phyloP scores from a whole-genome alignment of 768 basidiomycete species.

The Lentinula boryana region DNA sequence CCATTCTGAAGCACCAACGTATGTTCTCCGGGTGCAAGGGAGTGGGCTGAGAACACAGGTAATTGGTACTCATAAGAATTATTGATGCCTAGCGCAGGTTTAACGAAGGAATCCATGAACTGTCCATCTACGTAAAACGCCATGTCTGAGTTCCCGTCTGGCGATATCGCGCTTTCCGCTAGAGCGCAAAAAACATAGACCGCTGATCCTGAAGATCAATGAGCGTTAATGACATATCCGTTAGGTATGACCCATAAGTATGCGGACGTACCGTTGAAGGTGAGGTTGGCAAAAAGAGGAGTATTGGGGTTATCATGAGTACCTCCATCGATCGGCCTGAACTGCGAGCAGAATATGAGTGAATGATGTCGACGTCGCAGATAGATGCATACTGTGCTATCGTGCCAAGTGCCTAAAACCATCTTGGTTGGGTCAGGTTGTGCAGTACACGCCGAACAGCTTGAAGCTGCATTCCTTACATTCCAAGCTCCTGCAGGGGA shows the following conservation, averaged over 20 bases:
- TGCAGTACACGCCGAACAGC: conserved; percentile 15
- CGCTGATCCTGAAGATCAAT: conserved; percentile 12
- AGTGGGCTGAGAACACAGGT: conserved; percentile 25
- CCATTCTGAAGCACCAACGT: conserved; percentile 28
- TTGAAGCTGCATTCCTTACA: conserved; percentile 3
- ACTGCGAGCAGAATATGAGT: conserved; percentile 1
- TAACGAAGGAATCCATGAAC: conserved; percentile 14
- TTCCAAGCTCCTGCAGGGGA: conserved; percentile 14
- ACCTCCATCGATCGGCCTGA: conserved; percentile 10
- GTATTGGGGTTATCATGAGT: conserved; percentile 9
- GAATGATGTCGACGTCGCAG: conserved; percentile 5
- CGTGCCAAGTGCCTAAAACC: conserved; percentile 19
- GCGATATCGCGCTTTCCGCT: conserved; percentile 16
- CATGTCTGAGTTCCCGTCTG: conserved; percentile 24
- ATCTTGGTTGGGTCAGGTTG: conserved; percentile 10
- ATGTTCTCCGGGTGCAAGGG: conserved; percentile 22
- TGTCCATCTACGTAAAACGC: conserved; percentile 27
- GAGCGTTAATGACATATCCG: background rate
- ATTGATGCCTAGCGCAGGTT: conserved; percentile 10
- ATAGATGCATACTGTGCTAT: conserved; percentile 7
- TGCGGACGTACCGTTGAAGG: conserved; percentile 27
- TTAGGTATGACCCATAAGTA: background rate
- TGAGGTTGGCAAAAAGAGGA: conserved; percentile 19
- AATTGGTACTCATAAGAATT: conserved; percentile 24
- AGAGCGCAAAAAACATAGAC: conserved; percentile 37